Evolutionary conservation across 305 asterid genomes (phyloP), one percentile per base, ranked within the genome.

Genomic region (Solanum hybrid): DNA sequence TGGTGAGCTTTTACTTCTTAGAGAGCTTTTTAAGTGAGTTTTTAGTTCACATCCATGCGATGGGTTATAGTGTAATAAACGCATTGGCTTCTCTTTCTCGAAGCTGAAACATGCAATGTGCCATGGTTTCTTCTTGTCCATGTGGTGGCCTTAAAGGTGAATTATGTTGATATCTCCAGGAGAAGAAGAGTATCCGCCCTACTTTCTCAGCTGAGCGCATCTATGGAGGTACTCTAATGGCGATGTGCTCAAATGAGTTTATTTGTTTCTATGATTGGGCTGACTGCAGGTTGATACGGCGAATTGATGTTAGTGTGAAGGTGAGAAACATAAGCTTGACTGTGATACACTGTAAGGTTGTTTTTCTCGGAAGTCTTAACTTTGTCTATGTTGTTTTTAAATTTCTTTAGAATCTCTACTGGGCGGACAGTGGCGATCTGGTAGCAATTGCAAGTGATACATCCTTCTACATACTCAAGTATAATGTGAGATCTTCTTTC

Each of bases 401-500:
- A 78, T 71, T 88, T 76, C 88, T 91, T 35, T 95, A 98, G 99
- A 98, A 98, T 94, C 98, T 98, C 85, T 98, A 98, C 92, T 98
- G 99, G 99, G 99, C 98, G 89, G 99, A 98, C 91, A 95, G 99
- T 78, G 99, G 99, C 88, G 99, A 98, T 95, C 90, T 98, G 90
- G 96, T 98, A 94, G 93, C 99, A 92, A 94, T 94, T 89, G 92
- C 96, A 26, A 93, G 96, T 40, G 95, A 94, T 73, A 22, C 96
- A 72, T 91, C 96, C 20, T 94, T 94, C 92, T 93, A 93, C 91
- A 92, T 94, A 72, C 96, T 93, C 79, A 91, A 91, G 91, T 92
- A 90, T 81, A 92, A 92, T 80, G 94, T 92, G 88, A 89, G 92
- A 76, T 78, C 77, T 60, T 87, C 86, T 40, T 84, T 86, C 69